Evolutionary conservation across 208 protist genomes (phyloP), one percentile per base, ranked within the genome.

Genomic region (Trypanosomatidae sp.): DNA sequence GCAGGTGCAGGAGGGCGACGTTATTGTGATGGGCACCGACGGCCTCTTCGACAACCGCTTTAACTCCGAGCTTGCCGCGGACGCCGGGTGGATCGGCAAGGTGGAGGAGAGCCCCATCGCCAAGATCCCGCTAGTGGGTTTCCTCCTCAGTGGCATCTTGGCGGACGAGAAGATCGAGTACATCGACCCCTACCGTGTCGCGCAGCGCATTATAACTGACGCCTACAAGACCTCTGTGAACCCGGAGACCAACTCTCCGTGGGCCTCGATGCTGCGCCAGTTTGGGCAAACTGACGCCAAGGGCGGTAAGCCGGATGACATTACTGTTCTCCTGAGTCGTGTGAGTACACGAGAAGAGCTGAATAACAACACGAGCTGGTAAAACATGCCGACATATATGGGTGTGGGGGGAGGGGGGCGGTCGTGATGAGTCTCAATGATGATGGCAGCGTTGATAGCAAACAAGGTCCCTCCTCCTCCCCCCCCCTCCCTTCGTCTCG

Each of bases 21-120:
- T 98, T n/a, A 80, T 98, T 10, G 82, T 98, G 36, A 71, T 97
- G 65, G 95, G 87, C 71, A 97, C 94, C 22, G 95, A 98, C 75
- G 95, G 95, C n/a, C 88, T 98, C 56, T 98, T 97, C 72, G 95
- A 98, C 79, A 98, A 98, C 82, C 83, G 86, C 69, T 97, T 95
- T 81, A 96, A 96, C 85, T 77, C 77, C 17, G 77, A 96, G 25
- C 79, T 98, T 49, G 89, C 91, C 44, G 67, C 85, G 1, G 88
- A 94, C 58, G 93, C 91, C 13, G 91, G 90, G 13, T 93, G 88
- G 89, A 87, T 97, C 44, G 93, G 93, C 19, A 85, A 85, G 67
- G 79, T 82, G 62, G 71, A 93, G 60, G 81, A 88, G 19, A 92
- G 80, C 56, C 81, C 81, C 17, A 33, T 97, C 19, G 72, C 82